These are phyloP conservation scores for Suhomyces sp. DNA, from an alignment of 805 yeast species.

Conservation along the genomic window DNA sequence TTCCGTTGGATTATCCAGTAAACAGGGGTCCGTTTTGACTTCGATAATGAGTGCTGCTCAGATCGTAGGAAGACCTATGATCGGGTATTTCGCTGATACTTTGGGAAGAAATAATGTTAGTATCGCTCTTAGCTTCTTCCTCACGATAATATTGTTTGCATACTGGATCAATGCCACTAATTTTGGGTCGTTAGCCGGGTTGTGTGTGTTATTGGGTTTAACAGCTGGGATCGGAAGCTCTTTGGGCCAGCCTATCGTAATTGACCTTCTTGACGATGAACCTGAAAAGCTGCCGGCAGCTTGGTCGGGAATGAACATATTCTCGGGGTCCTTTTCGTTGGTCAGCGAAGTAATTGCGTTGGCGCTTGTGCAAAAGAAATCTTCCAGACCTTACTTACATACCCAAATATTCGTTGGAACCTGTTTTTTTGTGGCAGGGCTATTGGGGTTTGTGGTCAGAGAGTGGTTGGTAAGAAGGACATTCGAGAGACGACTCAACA, in stretches of 20 bases:
- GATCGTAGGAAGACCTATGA: slow-evolving; percentile 48
- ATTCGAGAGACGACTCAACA: slow-evolving; percentile 3
- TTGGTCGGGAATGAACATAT: slow-evolving; percentile 41
- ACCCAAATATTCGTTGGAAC: slow-evolving; percentile 64
- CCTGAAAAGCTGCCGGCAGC: slow-evolving; percentile 33
- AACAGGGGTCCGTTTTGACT: slow-evolving; percentile 33
- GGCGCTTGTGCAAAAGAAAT: slow-evolving; percentile 26
- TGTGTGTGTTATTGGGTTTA: slow-evolving; percentile 29
- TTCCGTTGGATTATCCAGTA: slow-evolving; percentile 42
- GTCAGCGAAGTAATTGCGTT: slow-evolving; percentile 58
- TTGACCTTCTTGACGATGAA: slow-evolving; percentile 9
- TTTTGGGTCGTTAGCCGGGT: slow-evolving; percentile 31
- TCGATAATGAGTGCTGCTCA: slow-evolving; percentile 44
- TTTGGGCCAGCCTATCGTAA: slow-evolving; percentile 16
- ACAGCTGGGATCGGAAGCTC: slow-evolving; percentile 31
- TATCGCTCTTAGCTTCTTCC: slow-evolving; percentile 17
- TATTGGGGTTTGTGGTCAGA: slow-evolving; percentile 47
- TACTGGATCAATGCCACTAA: slow-evolving; percentile 39
- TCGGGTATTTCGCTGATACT: slow-evolving; percentile 48
- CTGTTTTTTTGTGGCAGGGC: slow-evolving; percentile 43
- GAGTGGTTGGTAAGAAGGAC: slow-evolving; percentile 48
- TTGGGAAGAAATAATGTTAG: slow-evolving; percentile 47
- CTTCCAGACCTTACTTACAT: slow-evolving; percentile 49
- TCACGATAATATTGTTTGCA: slow-evolving; percentile 29
- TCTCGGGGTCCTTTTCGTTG: slow-evolving; percentile 33